A percentile compares a stretch with the other conserved stretches of the same genome.
phyloP scores from a whole-genome alignment of 2,329 filamentous ascomycete genomes.

The Aureobasidium lini region DNA sequence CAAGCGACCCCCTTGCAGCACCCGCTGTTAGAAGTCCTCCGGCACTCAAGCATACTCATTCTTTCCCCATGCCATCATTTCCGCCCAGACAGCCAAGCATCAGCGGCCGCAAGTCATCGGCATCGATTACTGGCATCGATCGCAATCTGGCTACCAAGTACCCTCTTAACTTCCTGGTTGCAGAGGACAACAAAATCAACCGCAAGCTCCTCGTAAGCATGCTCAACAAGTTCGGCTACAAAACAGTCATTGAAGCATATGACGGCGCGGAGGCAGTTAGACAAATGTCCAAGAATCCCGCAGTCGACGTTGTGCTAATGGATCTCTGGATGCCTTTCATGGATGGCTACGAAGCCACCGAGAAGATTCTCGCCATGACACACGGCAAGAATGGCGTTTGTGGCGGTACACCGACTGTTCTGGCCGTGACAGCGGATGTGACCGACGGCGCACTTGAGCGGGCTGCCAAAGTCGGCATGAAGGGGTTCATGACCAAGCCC shows the following conservation, averaged over 20 bases:
- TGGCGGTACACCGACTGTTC: slow-evolving; percentile 35
- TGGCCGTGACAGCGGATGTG: slow-evolving; percentile 61
- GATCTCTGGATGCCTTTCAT: slow-evolving; percentile 71
- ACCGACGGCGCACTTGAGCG: slow-evolving; percentile 56
- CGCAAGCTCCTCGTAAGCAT: slow-evolving; percentile 59
- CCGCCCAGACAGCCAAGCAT: slow-evolving; percentile 14
- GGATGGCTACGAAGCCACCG: slow-evolving; percentile 63
- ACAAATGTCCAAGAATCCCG: slow-evolving; percentile 39
- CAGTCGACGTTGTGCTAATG: slow-evolving; percentile 61
- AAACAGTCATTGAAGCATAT: slow-evolving; percentile 55
- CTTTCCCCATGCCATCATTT: slow-evolving; percentile 14
- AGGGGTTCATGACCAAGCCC: slow-evolving; percentile 62
- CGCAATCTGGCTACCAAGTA: slow-evolving; percentile 50
- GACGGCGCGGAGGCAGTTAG: slow-evolving; percentile 62
- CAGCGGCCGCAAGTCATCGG: slow-evolving; percentile 20
- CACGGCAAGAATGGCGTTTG: slow-evolving; percentile 14
- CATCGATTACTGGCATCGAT: slow-evolving; percentile 37
- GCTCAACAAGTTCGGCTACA: slow-evolving; percentile 60
- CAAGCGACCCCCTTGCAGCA: neutral
- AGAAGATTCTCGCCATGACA: slow-evolving; percentile 51
- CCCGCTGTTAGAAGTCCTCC: slow-evolving; percentile 13
- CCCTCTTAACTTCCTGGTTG: slow-evolving; percentile 61
- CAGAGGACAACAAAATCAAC: slow-evolving; percentile 67
- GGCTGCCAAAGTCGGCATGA: slow-evolving; percentile 56
- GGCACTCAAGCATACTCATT: neutral